phyloP scores from a whole-genome alignment of 1,284 basidiomycete genomes.

The Sparassis latifolia region DNA sequence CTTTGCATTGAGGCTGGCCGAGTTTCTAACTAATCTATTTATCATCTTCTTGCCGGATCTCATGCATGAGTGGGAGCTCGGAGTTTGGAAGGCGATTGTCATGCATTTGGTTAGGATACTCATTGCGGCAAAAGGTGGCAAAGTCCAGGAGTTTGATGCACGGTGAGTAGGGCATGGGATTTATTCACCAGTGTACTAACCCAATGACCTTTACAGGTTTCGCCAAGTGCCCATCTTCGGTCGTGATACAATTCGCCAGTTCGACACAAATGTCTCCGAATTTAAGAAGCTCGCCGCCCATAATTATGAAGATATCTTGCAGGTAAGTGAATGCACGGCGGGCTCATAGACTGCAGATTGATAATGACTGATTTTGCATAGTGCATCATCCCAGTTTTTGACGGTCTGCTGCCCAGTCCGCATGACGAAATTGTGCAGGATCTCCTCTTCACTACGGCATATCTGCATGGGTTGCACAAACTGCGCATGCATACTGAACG shows the following conservation, averaged over 20 bases:
- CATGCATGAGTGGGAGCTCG: slow-evolving; percentile 31
- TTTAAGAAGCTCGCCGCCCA: slow-evolving; percentile 24
- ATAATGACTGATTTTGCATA: slow-evolving; percentile 1
- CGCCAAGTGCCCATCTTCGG: slow-evolving; percentile 18
- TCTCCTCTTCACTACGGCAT: slow-evolving; percentile 17
- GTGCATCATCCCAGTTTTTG: slow-evolving; percentile 24
- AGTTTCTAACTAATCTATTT: slow-evolving; percentile 20
- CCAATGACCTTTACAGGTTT: too few species aligned
- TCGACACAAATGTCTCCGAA: slow-evolving; percentile 16
- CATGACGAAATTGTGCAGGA: slow-evolving; percentile 14
- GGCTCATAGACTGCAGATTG: neutral
- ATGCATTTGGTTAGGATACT: slow-evolving; percentile 30
- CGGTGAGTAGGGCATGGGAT: too few species aligned
- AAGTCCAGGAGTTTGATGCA: too few species aligned
- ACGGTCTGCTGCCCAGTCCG: slow-evolving; percentile 19
- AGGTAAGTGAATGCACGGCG: slow-evolving; percentile 11
- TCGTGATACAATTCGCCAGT: slow-evolving; percentile 17
- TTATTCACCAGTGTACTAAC: too few species aligned
- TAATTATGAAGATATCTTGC: slow-evolving; percentile 23
- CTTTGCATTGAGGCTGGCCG: slow-evolving; percentile 16
- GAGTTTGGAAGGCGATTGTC: slow-evolving; percentile 30
- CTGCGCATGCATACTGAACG: slow-evolving; percentile 26
- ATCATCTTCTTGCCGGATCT: slow-evolving; percentile 25
- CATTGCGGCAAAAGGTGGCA: too few species aligned
- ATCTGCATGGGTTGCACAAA: slow-evolving; percentile 26